phyloP scores from a whole-genome alignment of 306 rosid species.

The Potentilla sterilis region DNA sequence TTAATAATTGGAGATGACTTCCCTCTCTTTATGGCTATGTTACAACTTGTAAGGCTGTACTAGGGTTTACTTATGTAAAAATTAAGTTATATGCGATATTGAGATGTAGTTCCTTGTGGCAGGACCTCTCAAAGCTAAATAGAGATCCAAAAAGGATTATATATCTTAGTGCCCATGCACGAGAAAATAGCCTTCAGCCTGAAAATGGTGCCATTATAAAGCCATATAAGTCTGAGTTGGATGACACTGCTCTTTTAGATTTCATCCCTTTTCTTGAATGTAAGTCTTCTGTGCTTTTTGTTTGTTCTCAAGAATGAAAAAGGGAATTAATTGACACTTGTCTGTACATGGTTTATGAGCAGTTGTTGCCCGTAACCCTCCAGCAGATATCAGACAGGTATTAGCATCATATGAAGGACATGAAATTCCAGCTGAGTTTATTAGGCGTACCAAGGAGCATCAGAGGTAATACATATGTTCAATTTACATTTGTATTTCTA shows the following conservation, averaged over 20 bases:
- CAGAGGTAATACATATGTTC: constrained; percentile 41
- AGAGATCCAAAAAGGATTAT: constrained; percentile 80
- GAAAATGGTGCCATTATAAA: constrained; percentile 77
- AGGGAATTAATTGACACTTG: constrained; percentile 24
- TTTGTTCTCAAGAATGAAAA: constrained; percentile 15
- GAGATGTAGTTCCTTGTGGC: constrained; percentile 28
- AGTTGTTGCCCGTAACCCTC: constrained; percentile 92
- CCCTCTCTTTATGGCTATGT: not conserved
- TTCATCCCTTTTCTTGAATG: constrained; percentile 93
- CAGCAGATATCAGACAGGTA: constrained; percentile 86
- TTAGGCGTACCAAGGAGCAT: constrained; percentile 82
- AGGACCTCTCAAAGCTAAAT: constrained; percentile 92
- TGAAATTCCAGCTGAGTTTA: constrained; percentile 81
- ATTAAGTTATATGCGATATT: constrained; percentile 11
- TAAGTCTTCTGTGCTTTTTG: constrained; percentile 37
- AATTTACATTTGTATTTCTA: not conserved
- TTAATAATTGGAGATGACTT: not conserved
- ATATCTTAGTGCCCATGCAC: constrained; percentile 90
- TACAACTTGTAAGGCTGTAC: not conserved
- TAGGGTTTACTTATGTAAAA: not conserved
- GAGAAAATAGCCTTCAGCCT: constrained; percentile 78
- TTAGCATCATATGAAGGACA: constrained; percentile 75
- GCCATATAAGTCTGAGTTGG: constrained; percentile 70
- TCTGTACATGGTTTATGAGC: constrained; percentile 33
- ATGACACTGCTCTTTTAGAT: constrained; percentile 87